Base-by-base conservation (phyloP, 2,329 filamentous ascomycete species). In the Byssoonygena ceratinophila region DNA sequence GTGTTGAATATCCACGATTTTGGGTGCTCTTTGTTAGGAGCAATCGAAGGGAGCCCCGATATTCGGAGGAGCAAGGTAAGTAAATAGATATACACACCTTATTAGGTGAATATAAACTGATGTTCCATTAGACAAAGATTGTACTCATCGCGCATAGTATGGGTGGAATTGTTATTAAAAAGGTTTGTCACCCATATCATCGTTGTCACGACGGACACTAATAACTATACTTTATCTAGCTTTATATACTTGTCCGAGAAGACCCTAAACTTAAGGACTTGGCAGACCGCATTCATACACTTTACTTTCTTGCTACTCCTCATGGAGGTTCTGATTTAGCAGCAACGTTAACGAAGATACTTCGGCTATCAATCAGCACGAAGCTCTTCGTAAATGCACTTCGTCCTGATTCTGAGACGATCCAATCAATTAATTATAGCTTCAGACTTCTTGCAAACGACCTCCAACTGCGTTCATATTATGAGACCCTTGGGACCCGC, bases 101-200 rank as follows among this genome's bases (percentile, higher is more conserved):
- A 5, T 5, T 11, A 31, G 5, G 11, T n/a, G 27, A 31, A 31
- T 31, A 5, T 31, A 31, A 31, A 5, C 27, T 31, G 27, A 31
- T 31, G 27, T 11, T 31, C 5, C 11, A 5, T 11, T 31, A 31
- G 27, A 31, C 27, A 5, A 31, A 31, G 27, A 59, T 60, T 18
- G 46, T 59, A 3, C 46, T 59, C 20, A 37, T 60, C n/a, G 58
- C 53, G 7, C 58, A 60, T 41, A 55, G 51, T 27, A 60, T 60
- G 58, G 58, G 58, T 36, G 58, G 58, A 6, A 39, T 61, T 49
- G 65, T 72, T 16, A 61, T 61, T 4, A 68, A 69, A 44, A 55
- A 59, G 54, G 58, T 54, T n/a, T 27, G 32, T 41, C 31, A 66
- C 66, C 27, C 70, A 66, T 53, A 62, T 71, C 25, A 56, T 68